Conservation (phyloP, 2,329 filamentous ascomycete genomes). For the Phaeosphaeria sp. region DNA sequence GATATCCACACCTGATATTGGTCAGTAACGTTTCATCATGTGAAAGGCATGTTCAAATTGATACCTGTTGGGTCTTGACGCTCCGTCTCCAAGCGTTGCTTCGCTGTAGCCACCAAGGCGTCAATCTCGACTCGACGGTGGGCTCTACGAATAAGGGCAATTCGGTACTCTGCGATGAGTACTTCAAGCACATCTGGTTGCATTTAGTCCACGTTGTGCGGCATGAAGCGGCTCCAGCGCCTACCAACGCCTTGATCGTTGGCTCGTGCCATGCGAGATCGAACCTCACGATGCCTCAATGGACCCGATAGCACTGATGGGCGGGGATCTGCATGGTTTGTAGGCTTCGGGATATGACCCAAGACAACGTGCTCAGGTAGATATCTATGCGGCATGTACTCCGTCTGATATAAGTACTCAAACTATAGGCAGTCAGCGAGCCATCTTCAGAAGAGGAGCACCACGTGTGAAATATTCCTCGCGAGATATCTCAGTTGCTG, state of each 20-base stretch:
- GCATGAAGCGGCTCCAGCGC: background rate
- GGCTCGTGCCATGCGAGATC: constrained; percentile 34
- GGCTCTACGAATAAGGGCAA: constrained; percentile 23
- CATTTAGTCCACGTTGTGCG: background rate
- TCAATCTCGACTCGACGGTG: constrained; percentile 27
- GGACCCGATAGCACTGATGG: constrained; percentile 7
- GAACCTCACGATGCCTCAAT: constrained; percentile 18
- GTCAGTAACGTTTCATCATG: background rate
- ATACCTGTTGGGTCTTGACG: constrained; percentile 22
- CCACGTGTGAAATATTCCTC: background rate
- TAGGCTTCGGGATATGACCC: constrained; percentile 20
- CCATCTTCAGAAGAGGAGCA: background rate
- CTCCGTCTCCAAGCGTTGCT: constrained; percentile 22
- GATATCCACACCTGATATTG: constrained; percentile 25
- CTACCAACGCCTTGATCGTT: constrained; percentile 33
- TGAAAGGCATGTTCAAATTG: background rate
- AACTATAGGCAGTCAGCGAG: constrained; percentile 8
- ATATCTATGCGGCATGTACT: constrained; percentile 30
- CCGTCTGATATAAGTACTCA: constrained; percentile 35
- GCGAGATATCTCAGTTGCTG: background rate
- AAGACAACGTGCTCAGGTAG: constrained; percentile 36
- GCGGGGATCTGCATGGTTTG: constrained; percentile 16
- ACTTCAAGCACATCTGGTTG: constrained; percentile 34
- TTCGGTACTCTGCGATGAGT: constrained; percentile 26
- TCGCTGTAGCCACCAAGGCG: constrained; percentile 16